Conservation (phyloP, 2,329 filamentous ascomycete genomes). For the Clarireedia hainanense region DNA sequence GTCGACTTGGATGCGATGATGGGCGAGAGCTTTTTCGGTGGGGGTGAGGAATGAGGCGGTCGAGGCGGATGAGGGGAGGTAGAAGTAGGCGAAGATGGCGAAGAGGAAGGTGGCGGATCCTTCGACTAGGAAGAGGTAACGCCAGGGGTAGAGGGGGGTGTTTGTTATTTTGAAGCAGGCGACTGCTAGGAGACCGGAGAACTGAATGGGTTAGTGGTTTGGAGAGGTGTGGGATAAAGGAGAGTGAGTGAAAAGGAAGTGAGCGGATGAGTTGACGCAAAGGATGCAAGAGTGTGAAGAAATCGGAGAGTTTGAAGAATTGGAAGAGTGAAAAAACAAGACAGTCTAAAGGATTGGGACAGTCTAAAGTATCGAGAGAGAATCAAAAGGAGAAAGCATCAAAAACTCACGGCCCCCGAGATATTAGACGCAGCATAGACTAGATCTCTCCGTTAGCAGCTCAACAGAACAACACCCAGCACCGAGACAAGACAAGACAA, state of each 20-base stretch:
- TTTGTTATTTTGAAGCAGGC: slow-evolving; percentile 45
- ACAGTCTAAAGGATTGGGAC: too few relatives aligned
- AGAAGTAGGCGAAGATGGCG: slow-evolving; percentile 29
- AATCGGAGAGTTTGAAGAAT: too few relatives aligned
- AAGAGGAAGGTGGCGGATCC: slow-evolving; percentile 21
- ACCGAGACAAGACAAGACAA: too few relatives aligned
- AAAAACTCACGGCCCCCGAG: too few relatives aligned
- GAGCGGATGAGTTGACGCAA: background rate
- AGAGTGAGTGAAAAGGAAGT: background rate
- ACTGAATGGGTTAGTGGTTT: slow-evolving; percentile 46
- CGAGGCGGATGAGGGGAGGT: slow-evolving; percentile 29
- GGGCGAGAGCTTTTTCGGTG: slow-evolving; percentile 28
- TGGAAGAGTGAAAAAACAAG: too few relatives aligned
- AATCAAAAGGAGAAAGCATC: background rate
- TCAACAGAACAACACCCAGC: too few relatives aligned
- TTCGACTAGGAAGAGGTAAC: slow-evolving; percentile 44
- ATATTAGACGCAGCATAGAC: slow-evolving; percentile 58
- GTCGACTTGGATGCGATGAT: slow-evolving; percentile 39
- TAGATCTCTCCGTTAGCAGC: background rate
- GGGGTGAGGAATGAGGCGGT: slow-evolving; percentile 26
- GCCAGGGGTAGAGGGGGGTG: slow-evolving; percentile 40
- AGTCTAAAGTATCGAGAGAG: background rate
- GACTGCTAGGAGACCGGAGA: slow-evolving; percentile 35
- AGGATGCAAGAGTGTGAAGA: too few relatives aligned
- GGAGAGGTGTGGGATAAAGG: background rate